A percentile compares a stretch with the other conserved stretches of the same genome.
Evolutionary conservation across 2,329 filamentous ascomycete species (phyloP).

Genomic region (Domatiomyces globalis): DNA sequence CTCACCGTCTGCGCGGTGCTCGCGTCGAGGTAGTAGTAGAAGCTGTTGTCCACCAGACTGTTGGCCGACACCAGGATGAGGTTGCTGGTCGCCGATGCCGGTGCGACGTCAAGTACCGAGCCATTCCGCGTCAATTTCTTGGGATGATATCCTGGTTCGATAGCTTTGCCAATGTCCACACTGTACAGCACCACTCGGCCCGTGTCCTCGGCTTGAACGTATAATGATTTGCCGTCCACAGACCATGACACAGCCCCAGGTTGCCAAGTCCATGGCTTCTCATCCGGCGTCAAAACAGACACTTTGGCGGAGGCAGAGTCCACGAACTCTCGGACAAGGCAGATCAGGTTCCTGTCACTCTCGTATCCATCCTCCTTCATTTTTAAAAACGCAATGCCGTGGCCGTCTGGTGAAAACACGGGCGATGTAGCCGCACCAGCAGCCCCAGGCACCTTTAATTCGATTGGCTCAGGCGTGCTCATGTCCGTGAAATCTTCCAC

Average conservation of each 20-base stretch:
- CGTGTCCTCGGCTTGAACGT: slow-evolving; percentile 29
- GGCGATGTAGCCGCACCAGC: slow-evolving; percentile 33
- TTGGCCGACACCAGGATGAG: slow-evolving; percentile 31
- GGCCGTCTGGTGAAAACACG: slow-evolving; percentile 31
- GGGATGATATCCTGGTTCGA: slow-evolving; percentile 5
- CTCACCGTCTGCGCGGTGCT: slow-evolving; percentile 19
- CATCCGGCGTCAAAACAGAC: slow-evolving; percentile 24
- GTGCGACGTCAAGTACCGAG: slow-evolving; percentile 27
- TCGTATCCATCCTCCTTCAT: slow-evolving; percentile 89
- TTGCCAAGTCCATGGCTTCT: slow-evolving; percentile 30
- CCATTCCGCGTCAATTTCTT: slow-evolving; percentile 28
- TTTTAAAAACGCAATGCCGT: slow-evolving; percentile 29
- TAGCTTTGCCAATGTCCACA: slow-evolving; percentile 6
- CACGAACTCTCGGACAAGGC: slow-evolving; percentile 30
- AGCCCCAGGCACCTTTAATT: slow-evolving; percentile 22
- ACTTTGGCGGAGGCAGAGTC: slow-evolving; percentile 20
- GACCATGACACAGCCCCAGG: slow-evolving; percentile 30
- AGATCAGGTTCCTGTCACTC: slow-evolving; percentile 37
- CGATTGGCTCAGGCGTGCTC: slow-evolving; percentile 20
- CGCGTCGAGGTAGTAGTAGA: slow-evolving; percentile 30
- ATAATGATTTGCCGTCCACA: slow-evolving; percentile 28
- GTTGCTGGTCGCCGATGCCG: slow-evolving; percentile 23
- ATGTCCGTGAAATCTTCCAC: slow-evolving; percentile 30
- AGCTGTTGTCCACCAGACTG: slow-evolving; percentile 32
- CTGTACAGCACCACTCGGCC: slow-evolving; percentile 32